Evolutionary conservation across 164 flowering plant species (phyloP).

Genomic region (Vitis rupestris): DNA sequence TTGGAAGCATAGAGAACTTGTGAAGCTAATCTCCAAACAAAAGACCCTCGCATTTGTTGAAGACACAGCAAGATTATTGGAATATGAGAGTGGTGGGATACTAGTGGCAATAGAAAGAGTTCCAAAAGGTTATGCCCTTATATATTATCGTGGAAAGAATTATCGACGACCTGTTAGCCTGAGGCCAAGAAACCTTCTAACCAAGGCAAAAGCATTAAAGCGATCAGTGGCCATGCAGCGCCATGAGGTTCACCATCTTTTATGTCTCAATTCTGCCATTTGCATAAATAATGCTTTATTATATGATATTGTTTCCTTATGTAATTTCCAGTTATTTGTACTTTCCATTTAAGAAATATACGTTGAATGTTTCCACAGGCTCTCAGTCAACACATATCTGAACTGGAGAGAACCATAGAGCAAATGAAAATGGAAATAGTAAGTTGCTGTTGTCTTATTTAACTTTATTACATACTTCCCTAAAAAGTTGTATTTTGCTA

Average conservation of each 20-base stretch:
- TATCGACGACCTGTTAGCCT: constrained; percentile 79
- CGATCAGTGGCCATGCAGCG: constrained; percentile 95
- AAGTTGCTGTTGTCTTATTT: constrained; percentile 21
- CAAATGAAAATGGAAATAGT: constrained; percentile 69
- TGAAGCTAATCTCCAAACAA: constrained; percentile 87
- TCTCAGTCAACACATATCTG: constrained; percentile 87
- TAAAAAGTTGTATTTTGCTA: not conserved
- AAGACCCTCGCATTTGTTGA: constrained; percentile 87
- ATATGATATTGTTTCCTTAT: not conserved
- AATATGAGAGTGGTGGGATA: constrained; percentile 95
- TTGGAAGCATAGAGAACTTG: constrained; percentile 98
- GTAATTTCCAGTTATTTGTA: not conserved
- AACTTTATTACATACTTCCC: too few species aligned
- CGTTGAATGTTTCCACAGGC: constrained; percentile 57
- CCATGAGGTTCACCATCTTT: constrained; percentile 68
- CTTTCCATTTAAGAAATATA: not conserved
- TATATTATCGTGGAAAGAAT: constrained; percentile 96
- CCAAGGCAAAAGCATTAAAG: constrained; percentile 93
- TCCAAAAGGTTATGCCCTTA: constrained; percentile 91
- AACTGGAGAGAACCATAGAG: constrained; percentile 73
- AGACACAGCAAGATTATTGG: constrained; percentile 86
- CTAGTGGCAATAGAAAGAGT: constrained; percentile 84
- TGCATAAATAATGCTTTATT: not conserved
- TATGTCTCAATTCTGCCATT: not conserved
- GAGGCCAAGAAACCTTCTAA: constrained; percentile 89